Base-by-base conservation (phyloP, 1,284 basidiomycete species). In the Cutaneotrichosporon dermatis region DNA sequence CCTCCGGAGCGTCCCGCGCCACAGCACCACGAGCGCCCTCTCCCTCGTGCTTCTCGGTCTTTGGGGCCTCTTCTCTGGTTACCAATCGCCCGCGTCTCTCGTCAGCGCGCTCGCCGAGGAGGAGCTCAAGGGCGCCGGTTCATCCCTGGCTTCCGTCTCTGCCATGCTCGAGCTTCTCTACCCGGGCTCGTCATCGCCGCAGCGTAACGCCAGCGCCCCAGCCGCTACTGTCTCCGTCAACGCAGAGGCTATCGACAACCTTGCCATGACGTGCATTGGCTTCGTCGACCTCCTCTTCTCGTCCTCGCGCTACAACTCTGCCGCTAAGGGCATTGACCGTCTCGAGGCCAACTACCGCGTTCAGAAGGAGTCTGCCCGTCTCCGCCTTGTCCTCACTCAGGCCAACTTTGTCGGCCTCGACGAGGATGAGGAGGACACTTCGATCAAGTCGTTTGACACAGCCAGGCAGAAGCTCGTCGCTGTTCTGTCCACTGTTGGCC, bases 1-100 rank as follows among this genome's bases (percentile, higher is more conserved):
- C 9, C 61, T 79, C 5, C 62, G 63, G 36, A 69, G 68, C 16
- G 65, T 74, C 3, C 69, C 73, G 4, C 65, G 66, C 33, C 72
- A 73, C 46, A 71, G 72, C 12, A 61, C 72, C 0, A 66, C 72
- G 4, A 74, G 75, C 50, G 71, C 73, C 6, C 69, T 79, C 5
- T 74, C 72, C n/a, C 65, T 79, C 13, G 76, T 79, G 11, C 64
- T 77, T 9, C 74, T 77, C 36, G 77, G 75, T 37, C 66, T 79
- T 9, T 77, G 77, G 76, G 72, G 74, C 16, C 59, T 76, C 5
- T 68, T 79, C 58, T 63, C 69, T 11, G 70, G 71, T 42, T 72
- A 74, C 33, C 51, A 59, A 11, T 66, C 71, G 49, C 75, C 76
- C 48, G 71, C 69, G 1, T 65, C 72, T 8, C 66, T 79, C 6